These are phyloP conservation scores for Crassisporium funariophilum DNA, from an alignment of 768 basidiomycete genomes.

Conservation along the genomic window DNA sequence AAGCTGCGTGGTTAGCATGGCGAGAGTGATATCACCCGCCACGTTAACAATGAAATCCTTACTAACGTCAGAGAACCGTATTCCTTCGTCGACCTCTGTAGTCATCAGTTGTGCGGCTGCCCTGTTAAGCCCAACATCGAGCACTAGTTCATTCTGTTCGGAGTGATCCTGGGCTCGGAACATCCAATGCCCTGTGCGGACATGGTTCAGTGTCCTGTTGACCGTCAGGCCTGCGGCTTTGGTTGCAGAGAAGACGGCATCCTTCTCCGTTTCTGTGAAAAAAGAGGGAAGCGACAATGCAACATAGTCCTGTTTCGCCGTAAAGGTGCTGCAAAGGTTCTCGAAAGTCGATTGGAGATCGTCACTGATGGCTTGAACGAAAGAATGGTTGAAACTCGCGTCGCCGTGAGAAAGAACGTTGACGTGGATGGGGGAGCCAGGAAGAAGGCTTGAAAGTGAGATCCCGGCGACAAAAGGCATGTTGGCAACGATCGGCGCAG, in stretches of 20 bases:
- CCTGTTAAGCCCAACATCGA: conserved; percentile 5
- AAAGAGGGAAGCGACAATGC: conserved; percentile 6
- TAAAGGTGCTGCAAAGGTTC: conserved; percentile 1
- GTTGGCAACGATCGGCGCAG: no score
- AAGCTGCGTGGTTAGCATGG: neutral
- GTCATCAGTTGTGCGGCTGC: conserved; percentile 7
- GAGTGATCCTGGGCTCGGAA: conserved; percentile 1
- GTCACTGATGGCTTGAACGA: neutral
- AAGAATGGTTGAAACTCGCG: neutral
- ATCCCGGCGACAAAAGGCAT: conserved; percentile 15
- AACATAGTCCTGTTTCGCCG: conserved; percentile 3
- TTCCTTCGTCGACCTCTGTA: conserved; percentile 10
- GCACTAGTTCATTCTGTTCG: conserved; percentile 7
- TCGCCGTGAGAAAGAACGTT: conserved; percentile 4
- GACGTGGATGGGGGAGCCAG: conserved; percentile 1
- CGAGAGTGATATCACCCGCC: no score
- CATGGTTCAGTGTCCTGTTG: conserved; percentile 2
- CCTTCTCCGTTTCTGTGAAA: conserved; percentile 6
- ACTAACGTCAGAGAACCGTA: conserved; percentile 5
- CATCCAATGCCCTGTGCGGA: conserved; percentile 1
- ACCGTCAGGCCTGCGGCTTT: conserved; percentile 4
- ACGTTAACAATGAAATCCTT: neutral
- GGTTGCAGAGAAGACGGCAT: conserved; percentile 2
- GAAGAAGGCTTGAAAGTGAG: conserved; percentile 5
- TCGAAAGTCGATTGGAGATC: conserved; percentile 7